A percentile compares a stretch with the other conserved stretches of the same genome.
These are phyloP conservation scores for Tetrahymena thermophila DNA, from an alignment of 73 alveolate species.

Conservation along the genomic window DNA sequence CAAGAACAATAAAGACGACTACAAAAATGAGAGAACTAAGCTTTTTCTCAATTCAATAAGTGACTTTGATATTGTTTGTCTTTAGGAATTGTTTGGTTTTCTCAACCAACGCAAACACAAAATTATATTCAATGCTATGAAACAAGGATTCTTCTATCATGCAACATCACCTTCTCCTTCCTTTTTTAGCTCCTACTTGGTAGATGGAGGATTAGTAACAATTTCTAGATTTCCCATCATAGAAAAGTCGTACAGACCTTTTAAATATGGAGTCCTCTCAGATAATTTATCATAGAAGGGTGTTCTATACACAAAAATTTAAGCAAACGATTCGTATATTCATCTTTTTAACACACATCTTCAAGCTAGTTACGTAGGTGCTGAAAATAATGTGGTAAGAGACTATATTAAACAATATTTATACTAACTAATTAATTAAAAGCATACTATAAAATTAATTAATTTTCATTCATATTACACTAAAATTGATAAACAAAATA, in stretches of 20 bases:
- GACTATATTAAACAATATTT: neutral
- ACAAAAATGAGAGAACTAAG: slow-evolving; percentile 75
- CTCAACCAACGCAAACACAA: slow-evolving; percentile 64
- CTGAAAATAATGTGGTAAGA: slow-evolving; percentile 31
- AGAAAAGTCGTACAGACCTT: slow-evolving; percentile 55
- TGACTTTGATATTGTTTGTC: slow-evolving; percentile 72
- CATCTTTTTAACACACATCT: slow-evolving; percentile 85
- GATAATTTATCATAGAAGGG: slow-evolving; percentile 81
- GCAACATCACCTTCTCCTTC: slow-evolving; percentile 71
- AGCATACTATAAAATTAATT: neutral
- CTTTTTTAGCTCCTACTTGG: slow-evolving; percentile 65
- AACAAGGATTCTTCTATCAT: slow-evolving; percentile 70
- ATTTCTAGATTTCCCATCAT: slow-evolving; percentile 72
- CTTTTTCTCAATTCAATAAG: slow-evolving; percentile 14
- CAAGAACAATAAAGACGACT: slow-evolving; percentile 65
- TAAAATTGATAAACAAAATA: neutral
- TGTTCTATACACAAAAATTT: slow-evolving; percentile 69
- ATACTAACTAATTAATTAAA: neutral
- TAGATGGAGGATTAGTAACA: slow-evolving; percentile 88
- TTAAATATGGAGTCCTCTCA: slow-evolving; percentile 62
- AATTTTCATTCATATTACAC: neutral
- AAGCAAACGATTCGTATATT: slow-evolving; percentile 45
- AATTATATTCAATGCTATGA: slow-evolving; percentile 66
- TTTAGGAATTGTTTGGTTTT: slow-evolving; percentile 83
- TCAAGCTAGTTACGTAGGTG: slow-evolving; percentile 73